Conservation (phyloP, 2,329 filamentous ascomycete genomes). For the Golovinomyces cichoracearum region DNA sequence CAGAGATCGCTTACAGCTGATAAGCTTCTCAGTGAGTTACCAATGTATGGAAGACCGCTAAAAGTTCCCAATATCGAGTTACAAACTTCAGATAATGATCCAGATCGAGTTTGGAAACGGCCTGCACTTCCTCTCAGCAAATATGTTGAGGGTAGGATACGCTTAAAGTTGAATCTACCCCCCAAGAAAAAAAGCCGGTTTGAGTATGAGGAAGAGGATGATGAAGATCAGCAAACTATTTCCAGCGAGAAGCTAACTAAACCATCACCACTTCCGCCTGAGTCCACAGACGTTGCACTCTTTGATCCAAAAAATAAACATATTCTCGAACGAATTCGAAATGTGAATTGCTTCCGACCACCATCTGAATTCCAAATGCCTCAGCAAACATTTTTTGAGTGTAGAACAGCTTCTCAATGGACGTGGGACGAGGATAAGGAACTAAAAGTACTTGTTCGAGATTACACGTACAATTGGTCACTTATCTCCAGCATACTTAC, state of each 20-base stretch:
- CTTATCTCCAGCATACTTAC: slow-evolving; percentile 63
- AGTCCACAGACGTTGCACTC: slow-evolving; percentile 53
- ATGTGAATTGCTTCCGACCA: slow-evolving; percentile 75
- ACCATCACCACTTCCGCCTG: slow-evolving; percentile 29
- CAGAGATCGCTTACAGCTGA: slow-evolving; percentile 50
- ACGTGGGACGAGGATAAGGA: slow-evolving; percentile 74
- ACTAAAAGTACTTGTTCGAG: slow-evolving; percentile 56
- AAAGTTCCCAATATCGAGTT: slow-evolving; percentile 32
- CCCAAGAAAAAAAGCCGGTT: slow-evolving; percentile 60
- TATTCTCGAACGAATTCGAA: slow-evolving; percentile 70
- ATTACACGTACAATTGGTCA: slow-evolving; percentile 95
- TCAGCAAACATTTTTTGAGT: slow-evolving; percentile 70
- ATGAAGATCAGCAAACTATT: slow-evolving; percentile 24
- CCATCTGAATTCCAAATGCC: slow-evolving; percentile 86
- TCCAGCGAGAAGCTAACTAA: slow-evolving; percentile 11
- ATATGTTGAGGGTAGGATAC: slow-evolving; percentile 58
- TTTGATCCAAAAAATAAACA: slow-evolving; percentile 76
- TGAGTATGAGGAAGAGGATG: slow-evolving; percentile 49
- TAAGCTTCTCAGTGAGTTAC: slow-evolving; percentile 53
- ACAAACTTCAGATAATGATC: slow-evolving; percentile 30
- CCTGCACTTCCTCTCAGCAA: slow-evolving; percentile 68
- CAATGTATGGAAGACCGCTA: slow-evolving; percentile 45
- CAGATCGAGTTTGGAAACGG: slow-evolving; percentile 47
- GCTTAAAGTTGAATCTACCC: slow-evolving; percentile 37
- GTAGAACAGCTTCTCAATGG: slow-evolving; percentile 71